These are phyloP conservation scores for Microbotryomycetes sp. DNA, from an alignment of 1,284 basidiomycete species.

Conservation along the genomic window DNA sequence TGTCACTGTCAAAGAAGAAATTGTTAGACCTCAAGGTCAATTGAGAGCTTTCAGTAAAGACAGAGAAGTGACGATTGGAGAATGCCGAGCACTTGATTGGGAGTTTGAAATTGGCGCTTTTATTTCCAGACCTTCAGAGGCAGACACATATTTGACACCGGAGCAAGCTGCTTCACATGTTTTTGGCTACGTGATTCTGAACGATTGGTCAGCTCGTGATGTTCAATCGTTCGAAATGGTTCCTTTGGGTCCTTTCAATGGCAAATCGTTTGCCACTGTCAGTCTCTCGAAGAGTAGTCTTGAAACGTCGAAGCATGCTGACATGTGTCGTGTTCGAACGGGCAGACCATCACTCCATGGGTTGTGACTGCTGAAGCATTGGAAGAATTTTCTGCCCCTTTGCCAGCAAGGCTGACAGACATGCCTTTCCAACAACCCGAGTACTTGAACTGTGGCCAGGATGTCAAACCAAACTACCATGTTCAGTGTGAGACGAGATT, in stretches of 20 bases:
- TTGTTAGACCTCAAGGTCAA: conserved; percentile 29
- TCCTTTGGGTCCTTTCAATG: conserved; percentile 30
- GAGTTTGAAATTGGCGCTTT: conserved; percentile 36
- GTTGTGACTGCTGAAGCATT: conserved; percentile 33
- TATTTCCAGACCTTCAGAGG: conserved; percentile 24
- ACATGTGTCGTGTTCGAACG: background rate
- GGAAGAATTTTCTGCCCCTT: conserved; percentile 27
- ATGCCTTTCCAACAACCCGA: conserved; percentile 1
- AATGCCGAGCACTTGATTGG: conserved; percentile 31
- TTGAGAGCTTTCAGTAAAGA: conserved; percentile 15
- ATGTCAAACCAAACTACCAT: conserved; percentile 1
- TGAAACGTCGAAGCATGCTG: too few relatives aligned
- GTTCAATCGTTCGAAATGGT: conserved; percentile 30
- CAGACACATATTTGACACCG: conserved; percentile 24
- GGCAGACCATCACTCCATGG: conserved; percentile 34
- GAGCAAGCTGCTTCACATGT: conserved; percentile 23
- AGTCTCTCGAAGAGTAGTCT: background rate
- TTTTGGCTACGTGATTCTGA: conserved; percentile 36
- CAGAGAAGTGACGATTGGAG: conserved; percentile 20
- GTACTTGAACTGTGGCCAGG: background rate
- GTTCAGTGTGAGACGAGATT: conserved; percentile 1
- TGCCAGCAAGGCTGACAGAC: conserved; percentile 12
- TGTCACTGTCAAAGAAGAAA: conserved; percentile 3
- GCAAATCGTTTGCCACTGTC: conserved; percentile 37
- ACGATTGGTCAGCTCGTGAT: conserved; percentile 36